These are phyloP conservation scores for Monilinia polystroma DNA, from an alignment of 2,329 filamentous ascomycete genomes.

Conservation along the genomic window DNA sequence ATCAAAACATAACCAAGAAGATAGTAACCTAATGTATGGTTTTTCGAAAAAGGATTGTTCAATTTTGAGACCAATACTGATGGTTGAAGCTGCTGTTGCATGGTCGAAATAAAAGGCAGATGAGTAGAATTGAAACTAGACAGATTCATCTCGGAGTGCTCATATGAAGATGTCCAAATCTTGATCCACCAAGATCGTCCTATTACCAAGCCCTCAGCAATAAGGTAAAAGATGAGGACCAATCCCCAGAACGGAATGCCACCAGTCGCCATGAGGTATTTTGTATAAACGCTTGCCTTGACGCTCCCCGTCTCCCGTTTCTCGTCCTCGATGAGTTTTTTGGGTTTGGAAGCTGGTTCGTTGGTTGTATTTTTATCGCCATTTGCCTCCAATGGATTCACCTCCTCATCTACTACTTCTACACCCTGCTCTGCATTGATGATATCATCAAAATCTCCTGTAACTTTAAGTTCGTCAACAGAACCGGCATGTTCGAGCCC, in stretches of 20 bases:
- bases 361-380: conserved; percentile 44
- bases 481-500: conserved; percentile 60
- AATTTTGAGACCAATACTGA: conserved; percentile 27
- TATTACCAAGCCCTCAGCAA: conserved; percentile 32
- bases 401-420: conserved; percentile 49
- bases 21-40: conserved; percentile 51
- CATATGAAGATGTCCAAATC: conserved; percentile 55
- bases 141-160: conserved; percentile 32
- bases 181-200: conserved; percentile 61
- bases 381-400: conserved; percentile 48
- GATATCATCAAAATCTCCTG: conserved; percentile 56
- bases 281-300: conserved; percentile 61
- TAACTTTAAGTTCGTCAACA: conserved; percentile 57
- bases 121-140: conserved; percentile 18
- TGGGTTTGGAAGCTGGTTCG: conserved; percentile 42
- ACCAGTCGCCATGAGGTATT: conserved; percentile 65
- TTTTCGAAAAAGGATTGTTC: conserved; percentile 14
- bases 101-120: conserved; percentile 18
- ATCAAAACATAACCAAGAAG: conserved; percentile 64
- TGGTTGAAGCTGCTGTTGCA: conserved; percentile 42
- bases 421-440: conserved; percentile 52
- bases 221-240: conserved; percentile 53
- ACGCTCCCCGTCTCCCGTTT: conserved; percentile 66
- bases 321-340: conserved; percentile 75
- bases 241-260: conserved; percentile 59